Evolutionary conservation across 371 early-diverging fungal species (phyloP), one percentile per base, ranked within the genome.

Genomic region (Rhizomucor miehei): DNA sequence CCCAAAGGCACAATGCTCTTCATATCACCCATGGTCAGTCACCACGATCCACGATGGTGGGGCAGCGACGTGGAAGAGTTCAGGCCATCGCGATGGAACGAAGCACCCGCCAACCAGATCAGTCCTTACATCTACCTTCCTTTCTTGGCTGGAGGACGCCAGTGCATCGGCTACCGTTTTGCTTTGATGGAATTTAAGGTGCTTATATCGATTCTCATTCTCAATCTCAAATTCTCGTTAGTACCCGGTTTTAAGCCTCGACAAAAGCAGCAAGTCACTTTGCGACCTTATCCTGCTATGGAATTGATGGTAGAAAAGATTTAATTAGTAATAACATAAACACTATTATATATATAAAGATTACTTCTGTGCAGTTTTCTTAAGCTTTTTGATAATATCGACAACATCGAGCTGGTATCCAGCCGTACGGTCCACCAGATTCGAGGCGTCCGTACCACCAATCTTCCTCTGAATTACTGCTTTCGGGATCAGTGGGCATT

Each of bases 11-110:
- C 82, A 0, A 44, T 24, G 20, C 52, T 84, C 17, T 69, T 80
- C 38, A 54, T 84, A 16, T 50, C 66, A 1, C 65, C 71, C 0
- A 74, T 74, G 25, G 67, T 66, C 5, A 71, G 63, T 12, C 85
- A 84, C 41, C 75, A 73, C 48, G 66, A 67, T 47, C 68, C 56
- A 50, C 63, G 67, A 11, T 67, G 73, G 52, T 89, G 87, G 89
- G 89, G 89, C 2, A 75, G 75, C 13, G 84, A 88, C 59, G 82
- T 75, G 2, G 69, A 82, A 48, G 72, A 71, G 34, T 88, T 85
- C 57, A 68, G 74, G 9, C 89, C 89, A 12, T 75, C 71, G 12
- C 73, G 89, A 21, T 88, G 89, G 87, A 55, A 68, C 0, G 59
- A 66, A 20, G 48, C 50, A 36, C 53, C 61, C 11, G 72, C 67